Conservation (phyloP, 2,329 filamentous ascomycete genomes). For the Cyclaneusma minus region DNA sequence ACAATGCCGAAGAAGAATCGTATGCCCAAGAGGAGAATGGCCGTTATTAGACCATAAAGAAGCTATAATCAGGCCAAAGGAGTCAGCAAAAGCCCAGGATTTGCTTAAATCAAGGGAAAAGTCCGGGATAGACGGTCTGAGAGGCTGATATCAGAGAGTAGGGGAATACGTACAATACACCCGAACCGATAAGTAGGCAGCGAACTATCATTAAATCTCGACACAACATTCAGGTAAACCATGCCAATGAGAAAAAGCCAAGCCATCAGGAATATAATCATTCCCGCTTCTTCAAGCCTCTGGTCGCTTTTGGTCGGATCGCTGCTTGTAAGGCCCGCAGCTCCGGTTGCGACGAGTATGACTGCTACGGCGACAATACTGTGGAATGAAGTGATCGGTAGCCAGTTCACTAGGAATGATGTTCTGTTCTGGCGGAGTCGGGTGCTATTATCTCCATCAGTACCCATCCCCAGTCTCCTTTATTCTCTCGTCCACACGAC, state of each 20-base stretch:
- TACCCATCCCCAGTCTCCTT: too few relatives aligned
- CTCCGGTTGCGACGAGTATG: slow-evolving; percentile 4
- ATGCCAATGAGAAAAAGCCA: slow-evolving; percentile 3
- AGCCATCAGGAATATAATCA: slow-evolving; percentile 3
- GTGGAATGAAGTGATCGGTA: slow-evolving; percentile 4
- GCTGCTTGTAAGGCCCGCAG: slow-evolving; percentile 1
- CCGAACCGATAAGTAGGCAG: background rate
- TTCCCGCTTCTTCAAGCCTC: slow-evolving; percentile 3
- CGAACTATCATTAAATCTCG: background rate
- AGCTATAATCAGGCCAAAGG: too few relatives aligned
- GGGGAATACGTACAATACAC: slow-evolving; percentile 7
- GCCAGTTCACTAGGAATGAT: slow-evolving; percentile 5
- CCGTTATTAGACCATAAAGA: too few relatives aligned
- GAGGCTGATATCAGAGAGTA: slow-evolving; percentile 10
- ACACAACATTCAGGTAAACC: slow-evolving; percentile 3
- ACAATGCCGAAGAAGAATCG: slow-evolving; percentile 13
- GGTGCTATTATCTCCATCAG: slow-evolving; percentile 13
- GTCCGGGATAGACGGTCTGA: too few relatives aligned
- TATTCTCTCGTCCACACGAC: too few relatives aligned
- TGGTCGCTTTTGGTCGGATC: background rate
- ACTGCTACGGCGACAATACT: slow-evolving; percentile 5
- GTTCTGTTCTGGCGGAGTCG: slow-evolving; percentile 2
- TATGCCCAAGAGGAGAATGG: too few relatives aligned
- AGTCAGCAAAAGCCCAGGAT: too few relatives aligned
- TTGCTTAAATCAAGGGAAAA: too few relatives aligned